phyloP scores from a whole-genome alignment of 257 asterid genomes.

The Gentiana dahurica region DNA sequence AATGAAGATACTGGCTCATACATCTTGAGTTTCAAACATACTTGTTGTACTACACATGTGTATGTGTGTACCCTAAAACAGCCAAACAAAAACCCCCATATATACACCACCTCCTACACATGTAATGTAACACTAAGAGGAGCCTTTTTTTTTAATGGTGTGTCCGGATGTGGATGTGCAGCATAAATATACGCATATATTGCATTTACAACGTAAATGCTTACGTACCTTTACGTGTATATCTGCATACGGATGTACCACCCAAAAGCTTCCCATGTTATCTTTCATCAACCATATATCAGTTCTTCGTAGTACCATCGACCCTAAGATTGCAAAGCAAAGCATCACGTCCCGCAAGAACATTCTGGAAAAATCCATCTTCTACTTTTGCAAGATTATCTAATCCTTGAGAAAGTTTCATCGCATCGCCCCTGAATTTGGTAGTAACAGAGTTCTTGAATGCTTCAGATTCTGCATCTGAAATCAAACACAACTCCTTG shows the following conservation, averaged over 20 bases:
- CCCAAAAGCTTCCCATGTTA: no score
- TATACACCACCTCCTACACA: constrained; percentile 12
- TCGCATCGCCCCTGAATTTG: constrained; percentile 7
- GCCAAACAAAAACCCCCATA: constrained; percentile 14
- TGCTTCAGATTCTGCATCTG: constrained; percentile 22
- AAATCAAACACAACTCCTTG: constrained; percentile 41
- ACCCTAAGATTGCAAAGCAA: constrained; percentile 67
- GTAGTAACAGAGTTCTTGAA: constrained; percentile 25
- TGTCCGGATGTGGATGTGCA: no score
- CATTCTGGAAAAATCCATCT: constrained; percentile 61
- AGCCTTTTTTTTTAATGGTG: background rate
- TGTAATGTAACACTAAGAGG: constrained; percentile 11
- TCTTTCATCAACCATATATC: no score
- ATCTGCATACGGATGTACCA: no score
- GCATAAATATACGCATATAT: no score
- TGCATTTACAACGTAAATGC: no score
- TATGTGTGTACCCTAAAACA: constrained; percentile 7
- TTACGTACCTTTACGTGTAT: no score
- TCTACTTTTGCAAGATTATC: constrained; percentile 63
- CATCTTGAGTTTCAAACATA: no score
- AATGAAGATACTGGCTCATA: no score
- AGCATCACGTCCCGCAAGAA: constrained; percentile 63
- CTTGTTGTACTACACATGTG: no score
- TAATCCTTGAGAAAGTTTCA: constrained; percentile 30
- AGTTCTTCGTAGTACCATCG: constrained; percentile 5